Base-by-base conservation (phyloP, 139 green algal genomes). In the Tetraselmis striata region DNA sequence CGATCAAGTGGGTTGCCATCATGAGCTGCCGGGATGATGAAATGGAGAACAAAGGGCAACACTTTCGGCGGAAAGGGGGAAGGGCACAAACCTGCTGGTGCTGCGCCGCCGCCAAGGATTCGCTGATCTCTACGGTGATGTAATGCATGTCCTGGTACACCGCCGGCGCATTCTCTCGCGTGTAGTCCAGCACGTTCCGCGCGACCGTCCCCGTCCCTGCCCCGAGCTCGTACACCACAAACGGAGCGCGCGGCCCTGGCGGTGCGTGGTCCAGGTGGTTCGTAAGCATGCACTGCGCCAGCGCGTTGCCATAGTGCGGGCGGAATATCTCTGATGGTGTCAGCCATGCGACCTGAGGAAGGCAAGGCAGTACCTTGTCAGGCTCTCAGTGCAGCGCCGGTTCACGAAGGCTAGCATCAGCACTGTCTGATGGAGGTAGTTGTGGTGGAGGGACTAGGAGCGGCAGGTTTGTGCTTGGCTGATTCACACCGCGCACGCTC, bases 321-420 rank as follows among this genome's bases (percentile, higher is more conserved):
- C 83, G 85, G 83, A 97, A 97, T 28, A 97, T 87, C 86, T 97
- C 94, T 1, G 86, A 90, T 1, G 94, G 94, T 0, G 94, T 97
- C 74, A 98, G 81, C 90, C 91, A 95, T 1, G 86, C 79, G 29
- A 83, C 83, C 84, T 90, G 83, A 32, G 82, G 24, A 2, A 28
- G 11, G 23, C 23, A 28, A 0, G 29, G 30, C 75, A n/a, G 0
- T 23, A 25, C 28, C 31, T 31, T 79, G 32, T 87, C 45, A 23
- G 87, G 79, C 25, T 82, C 31, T 27, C 31, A 1, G 75, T 93
- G 89, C 27, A 74, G 31, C 31, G 76, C 0, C 25, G 59, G 31
- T 25, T n/a, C n/a, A n/a, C n/a, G n/a, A n/a, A n/a, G n/a, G n/a
- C n/a, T n/a, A n/a, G n/a, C n/a, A n/a, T n/a, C n/a, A 90, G 82